A percentile compares a stretch with the other conserved stretches of the same genome.
phyloP scores from a whole-genome alignment of 257 asterid species.

The Solanum chiquidenum region DNA sequence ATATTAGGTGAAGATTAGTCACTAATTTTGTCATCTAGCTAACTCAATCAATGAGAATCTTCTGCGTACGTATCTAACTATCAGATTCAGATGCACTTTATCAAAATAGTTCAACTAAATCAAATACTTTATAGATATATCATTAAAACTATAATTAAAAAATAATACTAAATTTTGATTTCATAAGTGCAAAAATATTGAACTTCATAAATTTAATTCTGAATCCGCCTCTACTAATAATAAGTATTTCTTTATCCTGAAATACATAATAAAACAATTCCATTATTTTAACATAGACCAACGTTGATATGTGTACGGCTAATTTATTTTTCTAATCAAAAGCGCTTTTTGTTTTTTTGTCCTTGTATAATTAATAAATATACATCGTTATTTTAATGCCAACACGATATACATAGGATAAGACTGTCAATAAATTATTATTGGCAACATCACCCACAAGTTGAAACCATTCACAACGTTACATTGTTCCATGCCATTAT shows the following conservation, averaged over 20 bases:
- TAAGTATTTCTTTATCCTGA: not conserved
- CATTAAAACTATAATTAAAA: not conserved
- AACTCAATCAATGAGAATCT: not conserved
- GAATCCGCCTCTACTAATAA: rapidly evolving
- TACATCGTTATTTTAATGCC: not conserved
- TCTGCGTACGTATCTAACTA: not conserved
- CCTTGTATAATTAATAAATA: not conserved
- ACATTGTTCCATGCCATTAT: not conserved
- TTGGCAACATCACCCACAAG: not conserved
- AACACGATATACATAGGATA: not conserved
- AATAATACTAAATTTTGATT: not conserved
- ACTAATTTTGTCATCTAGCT: not conserved
- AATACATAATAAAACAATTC: not conserved
- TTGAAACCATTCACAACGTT: not conserved
- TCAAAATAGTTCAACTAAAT: not conserved
- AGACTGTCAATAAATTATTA: not conserved
- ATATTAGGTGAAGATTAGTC: not conserved
- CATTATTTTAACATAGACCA: not conserved
- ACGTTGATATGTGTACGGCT: not conserved
- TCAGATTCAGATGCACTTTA: not conserved
- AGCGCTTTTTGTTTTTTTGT: not conserved
- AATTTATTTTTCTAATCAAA: not conserved
- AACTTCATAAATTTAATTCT: not conserved
- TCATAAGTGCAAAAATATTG: not conserved
- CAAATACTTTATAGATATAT: not conserved